Evolutionary conservation across 257 asterid species (phyloP).

Genomic region (Vinca minor): DNA sequence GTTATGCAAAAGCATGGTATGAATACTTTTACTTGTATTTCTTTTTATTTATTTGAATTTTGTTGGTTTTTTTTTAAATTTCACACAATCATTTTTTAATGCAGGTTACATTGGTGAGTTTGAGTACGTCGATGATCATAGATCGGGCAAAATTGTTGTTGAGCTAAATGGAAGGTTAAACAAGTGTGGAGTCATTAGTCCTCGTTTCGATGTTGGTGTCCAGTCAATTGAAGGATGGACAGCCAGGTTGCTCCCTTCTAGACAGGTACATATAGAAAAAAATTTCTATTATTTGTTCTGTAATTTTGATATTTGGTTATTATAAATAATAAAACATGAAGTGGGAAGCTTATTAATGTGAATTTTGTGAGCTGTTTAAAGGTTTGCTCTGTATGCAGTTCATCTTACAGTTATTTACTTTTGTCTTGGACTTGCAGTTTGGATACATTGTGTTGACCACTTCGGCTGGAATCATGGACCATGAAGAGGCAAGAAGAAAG

Average conservation of each 20-base stretch:
- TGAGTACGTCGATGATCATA: constrained; percentile 31
- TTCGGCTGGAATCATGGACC: constrained; percentile 40
- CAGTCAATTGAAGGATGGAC: constrained; percentile 36
- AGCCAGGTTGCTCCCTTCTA: constrained; percentile 35
- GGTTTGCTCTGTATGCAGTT: too few relatives aligned
- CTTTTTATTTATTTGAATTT: too few relatives aligned
- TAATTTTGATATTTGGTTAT: too few relatives aligned
- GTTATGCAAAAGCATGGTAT: too few relatives aligned
- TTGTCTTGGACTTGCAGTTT: constrained; percentile 23
- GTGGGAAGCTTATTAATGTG: neutral
- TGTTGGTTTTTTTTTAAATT: too few relatives aligned
- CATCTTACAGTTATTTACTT: too few relatives aligned
- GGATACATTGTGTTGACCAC: constrained; percentile 32
- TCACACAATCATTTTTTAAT: neutral
- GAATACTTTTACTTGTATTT: too few relatives aligned
- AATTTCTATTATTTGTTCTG: neutral
- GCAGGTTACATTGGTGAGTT: constrained; percentile 34
- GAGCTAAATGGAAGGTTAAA: constrained; percentile 33
- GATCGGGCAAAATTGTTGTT: constrained; percentile 33
- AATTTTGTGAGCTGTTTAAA: neutral
- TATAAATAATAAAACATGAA: neutral
- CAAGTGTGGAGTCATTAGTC: constrained; percentile 39
- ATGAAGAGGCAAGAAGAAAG: constrained; percentile 37
- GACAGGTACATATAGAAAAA: constrained; percentile 20
- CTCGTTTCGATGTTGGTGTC: constrained; percentile 32